phyloP scores from a whole-genome alignment of 805 yeast genomes.

The Ogataea methanolica region DNA sequence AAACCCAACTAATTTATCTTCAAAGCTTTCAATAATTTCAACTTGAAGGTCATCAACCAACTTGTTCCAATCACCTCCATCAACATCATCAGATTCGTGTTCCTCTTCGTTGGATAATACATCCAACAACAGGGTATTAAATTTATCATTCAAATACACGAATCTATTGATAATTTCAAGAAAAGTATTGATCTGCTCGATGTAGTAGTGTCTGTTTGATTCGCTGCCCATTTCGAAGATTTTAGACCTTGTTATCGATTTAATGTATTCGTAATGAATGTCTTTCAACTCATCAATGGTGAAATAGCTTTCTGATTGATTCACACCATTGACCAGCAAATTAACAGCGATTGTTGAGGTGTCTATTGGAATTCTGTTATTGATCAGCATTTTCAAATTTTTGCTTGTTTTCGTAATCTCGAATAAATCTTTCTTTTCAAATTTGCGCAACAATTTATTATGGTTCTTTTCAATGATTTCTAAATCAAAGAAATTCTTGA shows the following conservation, averaged over 20 bases:
- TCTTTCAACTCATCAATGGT: conserved; percentile 39
- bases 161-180: conserved; percentile 36
- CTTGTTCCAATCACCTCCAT: conserved; percentile 28
- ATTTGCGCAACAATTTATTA: conserved; percentile 21
- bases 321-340: too few species aligned
- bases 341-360: neutral
- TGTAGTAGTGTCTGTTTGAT: conserved; percentile 35
- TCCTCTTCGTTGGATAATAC: conserved; percentile 27
- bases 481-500: conserved; percentile 38
- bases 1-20: conserved; percentile 37
- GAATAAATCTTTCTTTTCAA: conserved; percentile 12
- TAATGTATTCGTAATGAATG: conserved; percentile 31
- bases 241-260: conserved; percentile 33
- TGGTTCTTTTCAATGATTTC: conserved; percentile 43
- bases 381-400: conserved; percentile 14
- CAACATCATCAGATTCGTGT: conserved; percentile 14
- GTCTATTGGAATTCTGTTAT: conserved; percentile 12
- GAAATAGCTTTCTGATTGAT: too few species aligned
- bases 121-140: conserved; percentile 32
- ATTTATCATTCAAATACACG: conserved; percentile 32
- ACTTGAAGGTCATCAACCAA: conserved; percentile 37
- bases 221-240: conserved; percentile 33
- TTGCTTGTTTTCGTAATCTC: conserved; percentile 8
- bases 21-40: conserved; percentile 39
- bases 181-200: conserved; percentile 37